Percentiles rank a stretch among this genome's conserved stretches.
Evolutionary conservation across 2,329 filamentous ascomycete species (phyloP).

Genomic region (Aotearoamyces nothofagi): DNA sequence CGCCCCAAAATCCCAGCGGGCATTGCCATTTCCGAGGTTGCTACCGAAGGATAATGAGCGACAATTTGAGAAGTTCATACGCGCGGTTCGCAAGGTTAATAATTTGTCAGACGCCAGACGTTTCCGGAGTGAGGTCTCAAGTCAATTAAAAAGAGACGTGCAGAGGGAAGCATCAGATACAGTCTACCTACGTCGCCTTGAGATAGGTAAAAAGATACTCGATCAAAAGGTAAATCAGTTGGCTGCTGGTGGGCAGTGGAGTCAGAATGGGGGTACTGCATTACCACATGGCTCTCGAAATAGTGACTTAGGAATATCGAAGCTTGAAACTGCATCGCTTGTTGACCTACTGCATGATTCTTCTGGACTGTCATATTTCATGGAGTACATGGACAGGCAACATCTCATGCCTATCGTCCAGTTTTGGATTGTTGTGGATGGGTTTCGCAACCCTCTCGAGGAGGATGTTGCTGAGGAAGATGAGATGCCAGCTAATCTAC

Average conservation of each 20-base stretch:
- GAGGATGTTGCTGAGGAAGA: constrained; percentile 58
- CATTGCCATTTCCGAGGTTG: constrained; percentile 66
- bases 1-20: constrained; percentile 48
- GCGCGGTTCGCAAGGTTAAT: constrained; percentile 73
- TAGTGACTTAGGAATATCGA: constrained; percentile 28
- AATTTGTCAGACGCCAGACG: constrained; percentile 86
- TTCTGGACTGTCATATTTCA: constrained; percentile 90
- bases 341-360: constrained; percentile 81
- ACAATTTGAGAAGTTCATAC: constrained; percentile 87
- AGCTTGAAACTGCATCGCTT: constrained; percentile 60
- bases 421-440: constrained; percentile 97
- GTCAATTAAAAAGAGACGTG: constrained; percentile 76
- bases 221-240: constrained; percentile 82
- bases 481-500: constrained; percentile 41
- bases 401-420: constrained; percentile 79
- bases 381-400: constrained; percentile 98
- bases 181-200: constrained; percentile 74
- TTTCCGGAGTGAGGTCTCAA: constrained; percentile 83
- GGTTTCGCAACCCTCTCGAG: constrained; percentile 86
- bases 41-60: constrained; percentile 72
- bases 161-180: constrained; percentile 66
- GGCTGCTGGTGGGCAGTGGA: constrained; percentile 44
- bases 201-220: constrained; percentile 79
- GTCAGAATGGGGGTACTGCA: constrained; percentile 14
- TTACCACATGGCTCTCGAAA: not conserved